Evolutionary conservation across 1,139 yeast genomes (phyloP), one percentile per base, ranked within the genome.

Genomic region (Saccharomycopsis hybrid): DNA sequence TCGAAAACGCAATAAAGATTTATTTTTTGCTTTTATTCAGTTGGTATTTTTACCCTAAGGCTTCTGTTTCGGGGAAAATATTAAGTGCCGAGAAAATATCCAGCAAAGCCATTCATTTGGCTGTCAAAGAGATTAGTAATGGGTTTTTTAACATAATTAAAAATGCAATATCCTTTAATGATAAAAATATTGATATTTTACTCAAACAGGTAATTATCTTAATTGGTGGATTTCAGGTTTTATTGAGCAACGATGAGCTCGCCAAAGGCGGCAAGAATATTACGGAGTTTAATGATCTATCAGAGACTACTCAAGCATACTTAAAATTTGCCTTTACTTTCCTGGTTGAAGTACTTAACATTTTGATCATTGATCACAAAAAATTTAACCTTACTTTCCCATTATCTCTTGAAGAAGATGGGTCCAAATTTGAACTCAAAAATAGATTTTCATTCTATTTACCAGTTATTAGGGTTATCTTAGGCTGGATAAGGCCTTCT

Each of bases 401-500:
- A 18, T 29, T 41, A 8, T 25, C 39, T 2, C 8, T 28, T 8
- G 27, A 42, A 13, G 8, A 18, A n/a, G 28, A 27, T 35, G 36
- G 32, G 28, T 9, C 35, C 13, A 13, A 36, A 9, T 43, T 7
- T 13, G 9, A 5, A 5, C 9, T 32, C 7, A 27, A 30, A 25
- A 37, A 43, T 3, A 7, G 40, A 28, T n/a, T 30, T 30, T 7
- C 28, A 2, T 5, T 29, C n/a, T 47, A 31, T 29, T 47, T 44
- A 4, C 71, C 66, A 11, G 51, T 62, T 3, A 44, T 76, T 2
- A 68, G 88, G 55, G 64, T 81, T n/a, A 58, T 75, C 38, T 66
- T 77, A 33, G 72, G 74, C 54, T 80, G 84, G 83, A 59, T 80
- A 30, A 73, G 71, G 53, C 73, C 73, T 43, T 71, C 77, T 51